Conservation (phyloP, 2,329 filamentous ascomycete species). For the Furcasterigmium furcatum region DNA sequence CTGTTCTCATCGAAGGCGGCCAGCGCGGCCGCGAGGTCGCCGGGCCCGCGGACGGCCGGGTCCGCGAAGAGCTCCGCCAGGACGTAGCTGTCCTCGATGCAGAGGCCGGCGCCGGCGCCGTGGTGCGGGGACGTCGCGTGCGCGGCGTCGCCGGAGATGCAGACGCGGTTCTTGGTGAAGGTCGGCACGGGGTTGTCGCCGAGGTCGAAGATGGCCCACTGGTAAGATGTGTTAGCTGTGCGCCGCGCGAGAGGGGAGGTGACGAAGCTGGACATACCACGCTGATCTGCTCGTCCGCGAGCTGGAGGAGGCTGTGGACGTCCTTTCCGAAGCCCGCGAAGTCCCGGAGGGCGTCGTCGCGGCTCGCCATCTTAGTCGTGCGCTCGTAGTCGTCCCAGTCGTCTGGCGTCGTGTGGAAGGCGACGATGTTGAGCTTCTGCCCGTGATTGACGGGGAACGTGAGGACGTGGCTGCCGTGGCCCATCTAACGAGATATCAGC, state of each 20-base stretch:
- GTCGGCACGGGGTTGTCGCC: slow-evolving; percentile 36
- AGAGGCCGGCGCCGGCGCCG: slow-evolving; percentile 55
- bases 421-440: slow-evolving; percentile 52
- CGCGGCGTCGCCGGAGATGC: slow-evolving; percentile 53
- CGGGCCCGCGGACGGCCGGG: slow-evolving; percentile 22
- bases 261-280: slow-evolving; percentile 16
- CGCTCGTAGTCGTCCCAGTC: slow-evolving; percentile 20
- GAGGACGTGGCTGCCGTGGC: slow-evolving; percentile 50
- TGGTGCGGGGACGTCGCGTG: slow-evolving; percentile 60
- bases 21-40: slow-evolving; percentile 41
- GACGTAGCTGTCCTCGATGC: slow-evolving; percentile 48
- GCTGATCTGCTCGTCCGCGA: slow-evolving; percentile 23
- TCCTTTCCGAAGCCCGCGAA: slow-evolving; percentile 28
- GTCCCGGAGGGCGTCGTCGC: slow-evolving; percentile 27
- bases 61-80: slow-evolving; percentile 43
- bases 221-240: not conserved
- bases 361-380: slow-evolving; percentile 17
- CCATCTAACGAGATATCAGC: slow-evolving; percentile 25
- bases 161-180: slow-evolving; percentile 39
- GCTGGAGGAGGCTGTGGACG: slow-evolving; percentile 22
- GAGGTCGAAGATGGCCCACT: slow-evolving; percentile 46
- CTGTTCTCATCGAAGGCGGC: slow-evolving; percentile 45
- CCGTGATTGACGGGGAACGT: slow-evolving; percentile 57
- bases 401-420: slow-evolving; percentile 27
- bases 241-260: not conserved